Evolutionary conservation across 2,329 filamentous ascomycete genomes (phyloP), one percentile per base, ranked within the genome.

Genomic region (Monosporascus sp.): DNA sequence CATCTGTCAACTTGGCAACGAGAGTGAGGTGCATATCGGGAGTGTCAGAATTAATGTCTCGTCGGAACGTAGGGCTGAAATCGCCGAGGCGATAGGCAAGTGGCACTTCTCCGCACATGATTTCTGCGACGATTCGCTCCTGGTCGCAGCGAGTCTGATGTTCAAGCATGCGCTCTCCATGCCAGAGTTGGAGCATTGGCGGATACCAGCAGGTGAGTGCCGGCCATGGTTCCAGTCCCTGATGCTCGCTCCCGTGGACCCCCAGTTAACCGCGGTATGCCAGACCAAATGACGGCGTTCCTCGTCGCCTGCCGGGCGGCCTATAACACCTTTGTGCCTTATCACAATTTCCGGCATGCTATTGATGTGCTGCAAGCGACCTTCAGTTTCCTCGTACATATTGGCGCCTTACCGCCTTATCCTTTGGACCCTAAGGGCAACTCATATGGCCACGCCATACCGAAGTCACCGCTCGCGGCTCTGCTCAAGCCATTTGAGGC

Each of bases 271-370:
- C 63, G 54, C 60, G 61, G 60, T 55, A 55, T 50, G 59, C 44
- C 65, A 89, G 90, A 89, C 62, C 87, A 95, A 69, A 77, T 99
- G 27, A 87, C 88, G 59, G 86, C 83, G 51, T 97, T 96, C 66
- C 77, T 97, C 56, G 81, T 96, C 57, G 91, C 92, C 50, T 94
- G 91, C 65, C 87, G 93, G 57, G 86, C 88, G 48, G 90, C 94
- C n/a, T 99, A 99, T 74, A 97, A 97, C 70, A 88, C 84, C 54
- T 96, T 96, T 69, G 91, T 97, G 37, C 89, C 93, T 22, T 99
- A 97, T 67, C 94, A 99, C 76, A 99, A 99, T 72, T 99, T 97
- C 70, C 88, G 93, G 51, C 94, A 99, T 71, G 94, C 96, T 22
- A 87, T 97, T 57, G 94, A 99, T 71, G 94, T 99, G 27, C 78